Conservation (phyloP, 2,329 filamentous ascomycete species). For the Neophaeococcomyces aloes region DNA sequence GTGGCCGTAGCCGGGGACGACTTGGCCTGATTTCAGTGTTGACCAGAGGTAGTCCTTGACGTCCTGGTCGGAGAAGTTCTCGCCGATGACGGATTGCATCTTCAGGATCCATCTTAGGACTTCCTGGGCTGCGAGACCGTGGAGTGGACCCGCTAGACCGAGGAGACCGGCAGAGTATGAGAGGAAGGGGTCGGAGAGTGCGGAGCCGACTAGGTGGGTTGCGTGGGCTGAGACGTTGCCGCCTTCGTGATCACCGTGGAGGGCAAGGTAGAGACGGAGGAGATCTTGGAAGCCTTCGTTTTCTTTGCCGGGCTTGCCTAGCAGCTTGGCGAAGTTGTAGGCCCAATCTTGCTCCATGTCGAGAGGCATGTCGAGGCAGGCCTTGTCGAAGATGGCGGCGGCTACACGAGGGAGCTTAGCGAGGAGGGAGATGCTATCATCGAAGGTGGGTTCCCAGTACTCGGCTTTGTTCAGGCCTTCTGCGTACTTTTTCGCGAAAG, state of each 20-base stretch:
- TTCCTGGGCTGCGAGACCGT: constrained; percentile 90
- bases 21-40: constrained; percentile 84
- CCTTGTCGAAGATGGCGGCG: constrained; percentile 94
- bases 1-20: constrained; percentile 91
- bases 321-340: constrained; percentile 95
- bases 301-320: constrained; percentile 78
- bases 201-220: constrained; percentile 89
- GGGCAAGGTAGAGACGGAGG: constrained; percentile 82
- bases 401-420: constrained; percentile 95
- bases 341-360: constrained; percentile 90
- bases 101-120: constrained; percentile 93
- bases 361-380: constrained; percentile 58
- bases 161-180: constrained; percentile 93
- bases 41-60: constrained; percentile 85
- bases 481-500: constrained; percentile 89
- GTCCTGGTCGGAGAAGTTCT: constrained; percentile 65
- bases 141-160: constrained; percentile 85
- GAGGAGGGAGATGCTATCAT: constrained; percentile 84
- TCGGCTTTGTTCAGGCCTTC: constrained; percentile 85
- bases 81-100: constrained; percentile 83
- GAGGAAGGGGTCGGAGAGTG: constrained; percentile 87
- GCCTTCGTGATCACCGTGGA: constrained; percentile 96
- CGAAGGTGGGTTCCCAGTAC: constrained; percentile 98
- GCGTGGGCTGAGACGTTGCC: constrained; percentile 94
- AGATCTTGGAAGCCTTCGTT: constrained; percentile 94